Evolutionary conservation across 148 eudicot genomes (phyloP).

Genomic region (Nepenthes mirabilis): DNA sequence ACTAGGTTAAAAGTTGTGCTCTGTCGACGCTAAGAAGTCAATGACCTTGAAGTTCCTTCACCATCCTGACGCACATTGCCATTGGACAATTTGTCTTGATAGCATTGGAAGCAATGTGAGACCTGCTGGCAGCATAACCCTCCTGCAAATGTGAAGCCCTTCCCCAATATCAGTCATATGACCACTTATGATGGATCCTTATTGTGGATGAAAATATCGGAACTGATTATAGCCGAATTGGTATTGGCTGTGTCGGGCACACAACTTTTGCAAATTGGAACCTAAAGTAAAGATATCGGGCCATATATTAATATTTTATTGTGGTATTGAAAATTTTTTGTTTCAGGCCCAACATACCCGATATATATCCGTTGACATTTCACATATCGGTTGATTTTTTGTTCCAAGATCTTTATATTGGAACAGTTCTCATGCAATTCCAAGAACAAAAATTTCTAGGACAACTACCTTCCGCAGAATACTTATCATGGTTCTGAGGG

Average conservation of each 20-base stretch:
- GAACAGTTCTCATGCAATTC: no score
- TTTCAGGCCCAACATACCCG: no score
- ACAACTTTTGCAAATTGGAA: no score
- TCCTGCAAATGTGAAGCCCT: slow-evolving; percentile 35
- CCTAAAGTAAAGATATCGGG: no score
- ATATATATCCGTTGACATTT: no score
- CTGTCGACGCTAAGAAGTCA: neutral
- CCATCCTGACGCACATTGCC: slow-evolving; percentile 50
- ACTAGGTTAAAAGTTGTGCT: no score
- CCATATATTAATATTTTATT: no score
- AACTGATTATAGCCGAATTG: no score
- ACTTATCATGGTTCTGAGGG: slow-evolving; percentile 35
- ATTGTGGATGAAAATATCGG: no score
- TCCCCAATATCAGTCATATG: neutral
- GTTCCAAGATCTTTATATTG: neutral
- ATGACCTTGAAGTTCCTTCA: slow-evolving; percentile 27
- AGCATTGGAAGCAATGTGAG: slow-evolving; percentile 66
- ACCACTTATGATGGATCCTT: neutral
- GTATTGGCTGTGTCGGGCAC: no score
- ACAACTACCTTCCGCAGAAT: slow-evolving; percentile 44
- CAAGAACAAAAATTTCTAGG: neutral
- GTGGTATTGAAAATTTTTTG: no score
- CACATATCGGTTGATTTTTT: no score
- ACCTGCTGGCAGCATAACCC: slow-evolving; percentile 71
- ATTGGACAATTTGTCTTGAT: slow-evolving; percentile 87